Evolutionary conservation across 208 protist species (phyloP).

Genomic region (Acanthamoeba royreba): DNA sequence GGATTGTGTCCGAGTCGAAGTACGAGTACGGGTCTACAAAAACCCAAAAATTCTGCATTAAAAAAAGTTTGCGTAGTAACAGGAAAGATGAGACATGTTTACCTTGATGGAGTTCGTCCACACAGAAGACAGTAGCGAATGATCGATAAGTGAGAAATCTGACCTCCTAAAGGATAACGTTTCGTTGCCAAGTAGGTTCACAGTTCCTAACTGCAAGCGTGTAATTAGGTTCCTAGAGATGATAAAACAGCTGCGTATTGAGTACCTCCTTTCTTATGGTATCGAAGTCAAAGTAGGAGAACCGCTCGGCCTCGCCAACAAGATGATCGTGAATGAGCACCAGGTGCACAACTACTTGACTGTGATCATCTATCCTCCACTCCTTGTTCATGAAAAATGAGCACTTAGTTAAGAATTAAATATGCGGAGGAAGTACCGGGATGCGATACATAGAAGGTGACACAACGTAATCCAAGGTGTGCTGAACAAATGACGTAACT

Average conservation of each 20-base stretch:
- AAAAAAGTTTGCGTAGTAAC: neutral
- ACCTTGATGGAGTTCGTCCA: constrained; percentile 1
- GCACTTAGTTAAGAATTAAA: neutral
- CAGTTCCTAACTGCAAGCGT: neutral
- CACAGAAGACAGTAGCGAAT: neutral
- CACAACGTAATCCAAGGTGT: neutral
- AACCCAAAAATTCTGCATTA: neutral
- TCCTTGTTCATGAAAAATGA: neutral
- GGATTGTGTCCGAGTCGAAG: neutral
- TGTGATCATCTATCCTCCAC: neutral
- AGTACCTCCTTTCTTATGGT: neutral
- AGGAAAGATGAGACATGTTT: neutral
- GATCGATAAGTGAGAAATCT: neutral
- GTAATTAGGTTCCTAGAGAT: neutral
- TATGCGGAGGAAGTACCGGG: neutral
- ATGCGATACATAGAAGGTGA: neutral
- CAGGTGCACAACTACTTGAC: neutral
- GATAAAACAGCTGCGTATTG: neutral
- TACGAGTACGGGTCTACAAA: neutral
- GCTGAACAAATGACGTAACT: neutral
- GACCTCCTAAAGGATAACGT: neutral
- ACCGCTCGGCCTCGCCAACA: neutral
- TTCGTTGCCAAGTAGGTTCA: neutral
- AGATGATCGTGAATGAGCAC: neutral
- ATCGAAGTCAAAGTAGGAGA: neutral